Conservation (phyloP, 2,329 filamentous ascomycete species). For the Cercospora brassicicola region DNA sequence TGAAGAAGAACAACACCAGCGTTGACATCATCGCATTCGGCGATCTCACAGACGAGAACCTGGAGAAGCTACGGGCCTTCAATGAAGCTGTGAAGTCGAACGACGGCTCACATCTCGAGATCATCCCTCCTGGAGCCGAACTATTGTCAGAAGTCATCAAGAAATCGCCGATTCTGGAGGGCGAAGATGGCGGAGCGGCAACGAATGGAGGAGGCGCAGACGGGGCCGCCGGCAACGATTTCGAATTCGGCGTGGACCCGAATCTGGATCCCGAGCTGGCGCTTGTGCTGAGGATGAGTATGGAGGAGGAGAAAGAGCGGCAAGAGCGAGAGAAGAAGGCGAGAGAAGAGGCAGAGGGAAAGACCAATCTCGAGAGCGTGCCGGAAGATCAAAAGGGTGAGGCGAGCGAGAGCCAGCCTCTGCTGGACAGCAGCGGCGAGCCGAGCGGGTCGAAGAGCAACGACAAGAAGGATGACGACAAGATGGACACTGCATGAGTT, state of each 20-base stretch:
- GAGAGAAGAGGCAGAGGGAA: slow-evolving; percentile 64
- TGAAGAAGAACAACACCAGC: slow-evolving; percentile 96
- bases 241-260: slow-evolving; percentile 88
- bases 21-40: slow-evolving; percentile 96
- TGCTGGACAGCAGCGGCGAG: slow-evolving; percentile 34
- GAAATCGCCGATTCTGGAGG: slow-evolving; percentile 83
- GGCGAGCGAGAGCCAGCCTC: slow-evolving; percentile 60
- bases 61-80: slow-evolving; percentile 87
- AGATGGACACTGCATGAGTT: slow-evolving; percentile 38
- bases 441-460: slow-evolving; percentile 29
- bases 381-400: slow-evolving; percentile 62
- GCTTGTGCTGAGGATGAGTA: slow-evolving; percentile 91
- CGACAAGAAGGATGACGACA: slow-evolving; percentile 34
- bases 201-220: slow-evolving; percentile 48
- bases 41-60: slow-evolving; percentile 84
- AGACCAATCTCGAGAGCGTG: slow-evolving; percentile 76
- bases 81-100: slow-evolving; percentile 88
- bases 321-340: slow-evolving; percentile 83
- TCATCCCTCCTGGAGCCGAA: slow-evolving; percentile 86
- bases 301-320: slow-evolving; percentile 95
- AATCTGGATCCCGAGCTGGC: slow-evolving; percentile 90
- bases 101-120: slow-evolving; percentile 86
- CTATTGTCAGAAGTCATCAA: slow-evolving; percentile 90
- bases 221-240: slow-evolving; percentile 59
- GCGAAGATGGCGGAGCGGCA: slow-evolving; percentile 67